Base-by-base conservation (phyloP, 176 grass and related monocot genomes). In the Cenchrus americanus region DNA sequence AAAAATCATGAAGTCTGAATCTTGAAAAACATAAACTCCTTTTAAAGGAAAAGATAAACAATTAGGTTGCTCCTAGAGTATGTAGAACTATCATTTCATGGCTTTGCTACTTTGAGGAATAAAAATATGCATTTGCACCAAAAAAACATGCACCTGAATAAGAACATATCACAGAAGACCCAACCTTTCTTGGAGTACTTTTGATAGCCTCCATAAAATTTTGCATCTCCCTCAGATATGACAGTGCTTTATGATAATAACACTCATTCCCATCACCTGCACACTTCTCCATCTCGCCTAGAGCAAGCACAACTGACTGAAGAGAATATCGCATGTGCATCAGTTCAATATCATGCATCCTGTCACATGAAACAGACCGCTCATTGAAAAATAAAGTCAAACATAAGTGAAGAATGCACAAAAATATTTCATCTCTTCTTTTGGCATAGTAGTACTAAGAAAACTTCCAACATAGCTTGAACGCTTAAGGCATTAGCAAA, bases 241-340 rank as follows among this genome's bases (percentile, higher is more conserved):
- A 91, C 70, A 95, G 69, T 82, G 95, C 91, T 89, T 76, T 86
- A 70, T 76, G 88, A 90, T 82, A 93, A 78, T 94, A 83, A 63
- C 71, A 66, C 17, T 88, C 84, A 86, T 84, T 80, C 69, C 83
- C 88, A 71, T 81, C 82, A 75, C 46, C 62, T 77, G 76, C 26
- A 77, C 82, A 81, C 78, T 78, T 90, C 76, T 91, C 95, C 87
- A 98, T 95, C 78, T 84, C 87, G 82, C 90, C 91, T 67, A 98
- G 67, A 91, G 95, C 86, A 87, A 98, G 92, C 4, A 71, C 85
- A 80, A 85, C 84, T 63, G 91, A 98, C 69, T 98, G 92, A 80
- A 98, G 90, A 84, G 85, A 89, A 93, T 93, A 98, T 49, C 86
- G 61, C 95, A 98, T 98, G 81, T 93, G 92, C 89, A 98, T 77